Percentiles rank a stretch among this genome's conserved stretches.
Evolutionary conservation across 169 alveolate species (phyloP).

Genomic region (Neospora caninum): DNA sequence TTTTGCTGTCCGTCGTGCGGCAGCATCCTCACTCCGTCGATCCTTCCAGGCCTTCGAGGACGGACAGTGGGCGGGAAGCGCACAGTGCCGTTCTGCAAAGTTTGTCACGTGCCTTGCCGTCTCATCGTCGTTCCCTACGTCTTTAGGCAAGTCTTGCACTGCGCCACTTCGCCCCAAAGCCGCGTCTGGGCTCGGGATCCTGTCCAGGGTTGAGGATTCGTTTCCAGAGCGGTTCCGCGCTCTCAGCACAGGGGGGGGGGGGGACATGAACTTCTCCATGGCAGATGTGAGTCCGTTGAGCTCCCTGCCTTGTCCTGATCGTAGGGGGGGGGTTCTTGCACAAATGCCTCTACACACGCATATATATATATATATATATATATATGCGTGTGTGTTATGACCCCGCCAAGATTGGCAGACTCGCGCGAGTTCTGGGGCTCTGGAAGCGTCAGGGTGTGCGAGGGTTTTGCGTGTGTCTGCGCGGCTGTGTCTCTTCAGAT

Average conservation of each 20-base stretch:
- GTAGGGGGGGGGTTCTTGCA: neutral
- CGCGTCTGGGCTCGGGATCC: neutral
- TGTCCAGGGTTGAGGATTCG: neutral
- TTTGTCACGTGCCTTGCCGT: conserved; percentile 71
- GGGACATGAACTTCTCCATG: too few relatives aligned
- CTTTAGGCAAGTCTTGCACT: conserved; percentile 55
- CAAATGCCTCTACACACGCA: neutral
- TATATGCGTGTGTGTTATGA: too few relatives aligned
- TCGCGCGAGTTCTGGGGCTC: too few relatives aligned
- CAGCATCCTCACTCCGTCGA: conserved; percentile 82
- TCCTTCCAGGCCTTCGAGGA: conserved; percentile 39
- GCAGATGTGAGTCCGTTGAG: too few relatives aligned
- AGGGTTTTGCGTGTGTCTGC: too few relatives aligned
- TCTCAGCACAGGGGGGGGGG: too few relatives aligned
- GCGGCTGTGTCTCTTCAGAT: conserved; percentile 43
- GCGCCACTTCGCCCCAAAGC: neutral
- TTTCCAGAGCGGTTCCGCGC: too few relatives aligned
- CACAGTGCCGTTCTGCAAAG: conserved; percentile 69
- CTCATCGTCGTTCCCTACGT: conserved; percentile 70
- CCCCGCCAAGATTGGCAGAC: too few relatives aligned
- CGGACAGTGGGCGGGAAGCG: conserved; percentile 68
- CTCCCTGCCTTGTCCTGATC: neutral
- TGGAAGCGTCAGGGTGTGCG: too few relatives aligned
- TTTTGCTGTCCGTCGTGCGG: conserved; percentile 99
- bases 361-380: neutral